Evolutionary conservation across 2,329 filamentous ascomycete species (phyloP), one percentile per base, ranked within the genome.

Genomic region (Pleurostoma richardsiae): DNA sequence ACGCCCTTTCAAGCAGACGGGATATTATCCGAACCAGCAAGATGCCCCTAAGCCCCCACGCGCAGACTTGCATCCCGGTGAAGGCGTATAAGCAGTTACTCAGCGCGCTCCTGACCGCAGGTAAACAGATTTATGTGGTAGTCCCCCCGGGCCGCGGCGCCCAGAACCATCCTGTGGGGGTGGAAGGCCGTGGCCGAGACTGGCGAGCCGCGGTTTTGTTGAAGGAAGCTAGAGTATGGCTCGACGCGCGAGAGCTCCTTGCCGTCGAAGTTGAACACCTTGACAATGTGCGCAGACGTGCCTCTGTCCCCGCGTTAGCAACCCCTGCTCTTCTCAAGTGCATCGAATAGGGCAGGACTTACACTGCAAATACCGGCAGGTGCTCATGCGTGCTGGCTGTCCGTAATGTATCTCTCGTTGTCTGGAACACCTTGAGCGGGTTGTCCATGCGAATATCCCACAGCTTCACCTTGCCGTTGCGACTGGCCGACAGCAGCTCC

Each of bases 381-480:
- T 99, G 94, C 67, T 99, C 94, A 65, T 99, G 94, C 39, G 94
- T 91, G 63, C 88, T 94, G 48, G 95, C 79, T 19, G 89, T 95
- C 46, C 90, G 82, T 50, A 96, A 76, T 6, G 86, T 87, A 58
- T 91, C 84, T 50, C 79, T 83, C 3, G 88, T 92, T 5, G 86
- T 83, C 60, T 82, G 77, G 58, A 92, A 86, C 3, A 82, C 82
- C 50, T 84, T 83, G 43, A 95, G 73, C 4, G 87, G 84, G 55
- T 78, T 77, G 53, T 94, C 87, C 82, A 90, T 89, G 42, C 94
- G 82, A 43, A 99, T 90, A 65, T 99, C 94, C 94, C 94, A 99
- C 11, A 99, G 75, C 63, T 89, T 91, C 53, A 99, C 88, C 61
- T 94, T 94, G 51, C 94, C 94, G 59, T 96, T 94, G 41, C 90